Evolutionary conservation across 257 asterid genomes (phyloP).

Genomic region (Scutellaria barbata): DNA sequence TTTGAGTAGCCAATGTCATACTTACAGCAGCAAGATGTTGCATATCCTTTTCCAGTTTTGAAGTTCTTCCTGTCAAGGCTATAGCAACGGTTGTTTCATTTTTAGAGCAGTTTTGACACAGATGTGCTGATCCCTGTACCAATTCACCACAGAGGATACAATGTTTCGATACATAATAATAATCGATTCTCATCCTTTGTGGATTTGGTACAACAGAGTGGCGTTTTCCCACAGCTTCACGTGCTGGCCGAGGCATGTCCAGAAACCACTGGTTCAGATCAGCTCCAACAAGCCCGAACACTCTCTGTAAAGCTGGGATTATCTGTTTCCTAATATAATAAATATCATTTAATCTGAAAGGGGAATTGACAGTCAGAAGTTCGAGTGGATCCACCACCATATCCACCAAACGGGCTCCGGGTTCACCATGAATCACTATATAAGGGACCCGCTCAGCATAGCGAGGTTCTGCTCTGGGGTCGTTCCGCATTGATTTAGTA

Average conservation of each 20-base stretch:
- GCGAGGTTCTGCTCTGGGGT: conserved; percentile 95
- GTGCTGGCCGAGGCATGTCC: conserved; percentile 84
- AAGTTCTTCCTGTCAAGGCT: conserved; percentile 78
- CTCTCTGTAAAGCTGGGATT: conserved; percentile 88
- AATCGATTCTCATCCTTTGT: conserved; percentile 76
- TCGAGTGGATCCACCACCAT: conserved; percentile 91
- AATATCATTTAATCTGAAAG: conserved; percentile 76
- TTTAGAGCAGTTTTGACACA: conserved; percentile 65
- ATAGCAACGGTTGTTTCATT: conserved; percentile 66
- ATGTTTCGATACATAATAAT: conserved; percentile 77
- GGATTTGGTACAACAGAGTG: conserved; percentile 48
- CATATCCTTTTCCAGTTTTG: conserved; percentile 75
- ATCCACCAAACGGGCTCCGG: conserved; percentile 89
- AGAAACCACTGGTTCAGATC: conserved; percentile 85
- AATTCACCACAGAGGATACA: conserved; percentile 79
- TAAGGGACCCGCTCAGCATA: conserved; percentile 96
- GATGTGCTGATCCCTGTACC: conserved; percentile 67
- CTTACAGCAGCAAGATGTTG: conserved; percentile 94
- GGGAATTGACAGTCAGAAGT: conserved; percentile 70
- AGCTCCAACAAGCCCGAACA: conserved; percentile 88
- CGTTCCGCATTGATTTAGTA: conserved; percentile 76
- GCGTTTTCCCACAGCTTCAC: conserved; percentile 63
- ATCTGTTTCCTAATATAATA: conserved; percentile 94
- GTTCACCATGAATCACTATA: conserved; percentile 92
- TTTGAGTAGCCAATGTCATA: conserved; percentile 28